Conservation (phyloP, 1,284 basidiomycete genomes). For the Schizopora paradoxa region DNA sequence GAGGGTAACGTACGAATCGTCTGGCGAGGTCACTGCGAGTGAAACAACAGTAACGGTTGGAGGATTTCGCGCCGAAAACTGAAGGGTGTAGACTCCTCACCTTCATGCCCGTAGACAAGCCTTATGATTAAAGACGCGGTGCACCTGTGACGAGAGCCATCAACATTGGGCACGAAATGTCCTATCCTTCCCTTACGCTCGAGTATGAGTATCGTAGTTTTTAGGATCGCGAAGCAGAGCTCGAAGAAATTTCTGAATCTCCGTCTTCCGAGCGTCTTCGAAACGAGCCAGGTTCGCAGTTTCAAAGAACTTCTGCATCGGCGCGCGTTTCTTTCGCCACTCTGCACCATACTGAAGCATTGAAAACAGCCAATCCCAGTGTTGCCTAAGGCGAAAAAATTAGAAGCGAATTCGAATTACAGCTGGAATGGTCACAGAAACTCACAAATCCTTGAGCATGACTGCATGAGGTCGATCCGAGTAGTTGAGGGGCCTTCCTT, state of each 20-base stretch:
- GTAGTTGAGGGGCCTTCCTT: slow-evolving; percentile 22
- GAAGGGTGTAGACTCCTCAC: slow-evolving; percentile 1
- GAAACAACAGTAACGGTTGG: not conserved
- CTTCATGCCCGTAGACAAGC: slow-evolving; percentile 10
- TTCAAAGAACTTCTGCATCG: slow-evolving; percentile 24
- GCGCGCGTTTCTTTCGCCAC: not conserved
- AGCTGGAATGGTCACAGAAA: not conserved
- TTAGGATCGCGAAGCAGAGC: not conserved
- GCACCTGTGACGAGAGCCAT: not conserved
- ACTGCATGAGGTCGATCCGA: slow-evolving; percentile 20
- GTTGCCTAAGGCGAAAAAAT: not conserved
- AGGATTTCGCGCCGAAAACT: not conserved
- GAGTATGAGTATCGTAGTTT: not conserved
- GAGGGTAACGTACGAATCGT: slow-evolving; percentile 11
- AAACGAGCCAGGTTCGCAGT: too few relatives aligned
- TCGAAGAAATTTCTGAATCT: not conserved
- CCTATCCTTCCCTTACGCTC: not conserved
- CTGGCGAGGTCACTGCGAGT: not conserved
- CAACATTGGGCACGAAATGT: not conserved
- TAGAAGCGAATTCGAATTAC: not conserved
- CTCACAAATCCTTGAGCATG: slow-evolving; percentile 8
- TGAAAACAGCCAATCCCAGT: not conserved
- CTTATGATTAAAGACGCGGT: slow-evolving; percentile 6
- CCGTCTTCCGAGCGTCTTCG: too few relatives aligned
- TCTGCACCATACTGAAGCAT: not conserved